Evolutionary conservation across 768 basidiomycete genomes (phyloP), one percentile per base, ranked within the genome.

Genomic region (Solioccasus polychromus): DNA sequence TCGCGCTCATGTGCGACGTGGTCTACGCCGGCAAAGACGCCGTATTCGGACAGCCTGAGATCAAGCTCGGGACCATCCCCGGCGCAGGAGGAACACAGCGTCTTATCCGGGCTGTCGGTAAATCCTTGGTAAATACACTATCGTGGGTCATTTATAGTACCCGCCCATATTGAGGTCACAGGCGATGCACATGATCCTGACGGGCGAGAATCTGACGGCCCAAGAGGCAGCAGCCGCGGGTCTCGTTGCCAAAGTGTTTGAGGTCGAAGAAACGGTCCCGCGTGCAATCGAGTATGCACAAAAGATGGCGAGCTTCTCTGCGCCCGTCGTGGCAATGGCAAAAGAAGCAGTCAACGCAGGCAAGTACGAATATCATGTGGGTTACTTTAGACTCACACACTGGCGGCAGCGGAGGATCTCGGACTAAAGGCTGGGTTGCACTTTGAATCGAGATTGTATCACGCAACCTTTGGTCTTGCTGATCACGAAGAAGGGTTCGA

Each of bases 1-100:
- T 98, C 26, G 94, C 94, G 0, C 74, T 97, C 58, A 92, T 92
- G 88, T 92, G 90, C 66, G 94, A 98, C 66, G 90, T 96, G 65
- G 80, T 96, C 60, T 81, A 94, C 46, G 91, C 89, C 10, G 85
- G 90, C 8, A 83, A 88, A 2, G 86, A 77, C 19, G 93, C 95
- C 11, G 80, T 82, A 47, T 97, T 98, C 61, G 92, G 92, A 15
- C 94, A 95, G 61, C 95, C 95, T 11, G 95, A 98, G 64, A 91
- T 98, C 68, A 93, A 88, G 57, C 78, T 96, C 29, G 94, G 93
- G 43, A 85, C 90, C 45, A 94, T 97, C 60, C 92, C 94, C 18
- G 94, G 94, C 8, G 91, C 85, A 9, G 94, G 94, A 41, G 94
- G 94, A 8, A 91, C 92, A 0, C 94, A 97, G 60, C 86, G 94